Evolutionary conservation across 2,329 filamentous ascomycete species (phyloP), one percentile per base, ranked within the genome.

Genomic region (Helotiales sp.): DNA sequence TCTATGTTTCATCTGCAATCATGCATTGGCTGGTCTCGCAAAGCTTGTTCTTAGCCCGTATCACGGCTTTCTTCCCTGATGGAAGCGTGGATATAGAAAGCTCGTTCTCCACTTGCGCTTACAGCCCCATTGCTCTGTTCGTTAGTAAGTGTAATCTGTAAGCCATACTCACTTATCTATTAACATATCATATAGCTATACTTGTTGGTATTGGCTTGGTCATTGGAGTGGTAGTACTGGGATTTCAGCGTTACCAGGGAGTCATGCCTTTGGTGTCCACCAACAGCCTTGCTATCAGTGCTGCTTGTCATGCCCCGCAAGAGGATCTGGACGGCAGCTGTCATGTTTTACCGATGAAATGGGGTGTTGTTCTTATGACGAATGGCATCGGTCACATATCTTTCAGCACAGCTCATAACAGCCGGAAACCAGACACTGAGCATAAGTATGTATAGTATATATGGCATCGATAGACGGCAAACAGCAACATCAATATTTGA

Each of bases 1-100:
- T 74, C 2, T 54, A 73, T 3, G 38, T 60, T 5, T 24, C 63
- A 2, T 69, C 65, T 1, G 64, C 58, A 6, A 12, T 72, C 9
- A 55, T 74, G 30, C 74, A 77, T 56, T 76, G 74, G 74, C 64
- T 75, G 5, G 61, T 72, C 5, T 76, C 74, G 0, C 72, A 74
- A 50, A 66, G 63, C 42, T 25, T 76, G 1, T 76, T 72, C 62
- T 57, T 74, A 0, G 5, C 22, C 24, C 36, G 36, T 5, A 12
- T 40, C 12, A 40, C 13, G 5, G 34, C 13, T n/a, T 8, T 36
- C 34, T 7, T 8, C 15, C 6, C 34, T 12, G 34, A 7, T 8
- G 6, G 7, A n/a, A 36, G 34, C 17, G 13, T 36, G 5, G 34
- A 36, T 5, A 15, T 12, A 8, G 13, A 5, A 36, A 36, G 13